Conservation (phyloP, 306 rosid species). For the Quercus mongolica region DNA sequence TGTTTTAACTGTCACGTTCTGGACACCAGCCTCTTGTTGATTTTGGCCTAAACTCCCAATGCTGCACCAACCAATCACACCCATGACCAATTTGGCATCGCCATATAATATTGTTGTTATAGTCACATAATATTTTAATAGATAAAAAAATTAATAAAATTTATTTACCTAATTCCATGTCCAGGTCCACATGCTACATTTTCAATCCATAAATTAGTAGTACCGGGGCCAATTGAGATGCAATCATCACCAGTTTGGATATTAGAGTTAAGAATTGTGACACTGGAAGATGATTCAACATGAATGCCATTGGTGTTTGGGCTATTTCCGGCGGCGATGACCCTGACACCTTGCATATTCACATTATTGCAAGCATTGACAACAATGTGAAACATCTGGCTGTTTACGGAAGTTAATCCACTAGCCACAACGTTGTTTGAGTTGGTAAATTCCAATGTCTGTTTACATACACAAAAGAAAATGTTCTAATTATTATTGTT, state of each 20-base stretch:
- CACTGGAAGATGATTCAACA: too few species aligned
- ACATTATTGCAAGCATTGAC: conserved; percentile 41
- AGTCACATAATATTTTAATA: neutral
- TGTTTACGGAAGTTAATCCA: conserved; percentile 38
- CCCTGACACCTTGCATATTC: conserved; percentile 27
- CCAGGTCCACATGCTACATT: conserved; percentile 58
- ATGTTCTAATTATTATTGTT: neutral
- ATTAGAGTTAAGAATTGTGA: too few species aligned
- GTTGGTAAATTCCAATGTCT: conserved; percentile 33
- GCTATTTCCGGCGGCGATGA: conserved; percentile 38
- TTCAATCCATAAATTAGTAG: conserved; percentile 36
- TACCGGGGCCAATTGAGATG: too few species aligned
- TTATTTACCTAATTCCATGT: conserved; percentile 53
- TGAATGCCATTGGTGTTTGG: conserved; percentile 51
- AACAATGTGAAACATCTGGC: conserved; percentile 53
- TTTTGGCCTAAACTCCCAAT: conserved; percentile 51
- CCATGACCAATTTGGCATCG: neutral
- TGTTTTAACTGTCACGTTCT: conserved; percentile 50
- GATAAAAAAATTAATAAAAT: too few species aligned
- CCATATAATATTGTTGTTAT: neutral
- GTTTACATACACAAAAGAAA: neutral
- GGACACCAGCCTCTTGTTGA: conserved; percentile 41
- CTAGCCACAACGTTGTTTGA: conserved; percentile 38
- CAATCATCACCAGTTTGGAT: too few species aligned
- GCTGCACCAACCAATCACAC: conserved; percentile 16